Base-by-base conservation (phyloP, 108 stramenopile species). In the Thalassiosira profunda region DNA sequence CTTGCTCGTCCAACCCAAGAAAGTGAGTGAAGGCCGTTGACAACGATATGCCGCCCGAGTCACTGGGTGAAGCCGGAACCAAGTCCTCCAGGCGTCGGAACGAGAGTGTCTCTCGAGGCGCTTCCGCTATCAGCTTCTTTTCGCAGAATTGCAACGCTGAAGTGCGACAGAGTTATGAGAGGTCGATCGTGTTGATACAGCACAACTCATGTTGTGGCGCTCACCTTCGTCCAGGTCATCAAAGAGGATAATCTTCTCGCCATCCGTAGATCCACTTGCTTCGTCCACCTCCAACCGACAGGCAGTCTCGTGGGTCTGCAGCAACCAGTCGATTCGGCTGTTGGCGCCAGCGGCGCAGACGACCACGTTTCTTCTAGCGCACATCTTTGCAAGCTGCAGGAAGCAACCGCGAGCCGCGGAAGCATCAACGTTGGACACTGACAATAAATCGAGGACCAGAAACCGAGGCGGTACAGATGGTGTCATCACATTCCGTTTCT, bases 351-450 rank as follows among this genome's bases (percentile, higher is more conserved):
- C 77, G 2, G 87, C 93, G 71, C 90, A 92, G 15, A 92, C 83
- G 23, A 89, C 53, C 31, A 95, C 84, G 5, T 63, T 52, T 24
- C 81, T 60, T 17, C 82, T 83, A 42, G 77, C 65, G 46, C 86
- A 86, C 74, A 90, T 82, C 54, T 86, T 92, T 20, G 77, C 87
- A 14, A 95, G 70, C 57, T 95, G 93, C 12, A 95, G 61, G 53
- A 95, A 95, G 68, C 93, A 95, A 10, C 88, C 87, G 24, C 93
- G 73, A 1, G 90, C 77, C n/a, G 93, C 87, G 11, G 90, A 89
- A 23, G 93, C 87, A 70, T 95, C 93, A 20, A 92, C 37, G 44
- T 88, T 84, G 8, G 87, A 74, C 1, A 89, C 76, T 34, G 87
- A 82, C 5, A 84, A 79, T 18, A 95, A 56, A 55, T 95, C 90